Evolutionary conservation across 2,329 filamentous ascomycete species (phyloP).

Genomic region (Chaetomiaceae sp.): DNA sequence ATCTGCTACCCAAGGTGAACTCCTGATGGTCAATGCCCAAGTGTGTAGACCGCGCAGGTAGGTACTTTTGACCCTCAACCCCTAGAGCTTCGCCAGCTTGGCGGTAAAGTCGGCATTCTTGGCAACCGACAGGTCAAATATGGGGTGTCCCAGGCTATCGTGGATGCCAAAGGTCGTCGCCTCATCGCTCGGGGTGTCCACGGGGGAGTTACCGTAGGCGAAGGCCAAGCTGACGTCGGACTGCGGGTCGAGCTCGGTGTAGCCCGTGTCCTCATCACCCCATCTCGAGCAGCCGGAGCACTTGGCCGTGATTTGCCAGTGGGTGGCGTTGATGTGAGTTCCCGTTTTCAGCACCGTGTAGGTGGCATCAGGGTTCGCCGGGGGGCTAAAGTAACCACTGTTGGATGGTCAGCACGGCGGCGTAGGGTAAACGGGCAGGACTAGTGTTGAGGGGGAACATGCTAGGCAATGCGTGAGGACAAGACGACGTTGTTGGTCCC

Average conservation of each 20-base stretch:
- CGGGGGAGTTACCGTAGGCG: constrained; percentile 35
- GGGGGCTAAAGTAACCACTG: constrained; percentile 35
- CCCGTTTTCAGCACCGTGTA: constrained; percentile 35
- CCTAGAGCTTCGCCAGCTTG: constrained; percentile 15
- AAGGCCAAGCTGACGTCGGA: constrained; percentile 38
- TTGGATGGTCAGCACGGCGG: constrained; percentile 4
- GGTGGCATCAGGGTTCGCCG: constrained; percentile 28
- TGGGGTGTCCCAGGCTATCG: constrained; percentile 36
- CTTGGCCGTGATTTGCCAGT: constrained; percentile 38
- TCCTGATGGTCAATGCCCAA: too few relatives aligned
- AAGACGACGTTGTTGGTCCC: constrained; percentile 36
- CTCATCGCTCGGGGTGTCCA: constrained; percentile 34
- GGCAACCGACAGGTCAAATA: constrained; percentile 21
- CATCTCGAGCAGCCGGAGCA: constrained; percentile 41
- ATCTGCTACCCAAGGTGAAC: too few relatives aligned
- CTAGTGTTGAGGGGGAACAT: constrained; percentile 26
- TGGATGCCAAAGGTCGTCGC: constrained; percentile 40
- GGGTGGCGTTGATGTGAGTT: constrained; percentile 36
- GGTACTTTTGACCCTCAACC: too few relatives aligned
- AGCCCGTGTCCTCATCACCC: constrained; percentile 38
- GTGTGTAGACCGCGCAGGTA: too few relatives aligned
- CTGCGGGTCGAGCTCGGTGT: constrained; percentile 35
- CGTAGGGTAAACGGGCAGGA: too few relatives aligned
- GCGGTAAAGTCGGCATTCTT: constrained; percentile 23
- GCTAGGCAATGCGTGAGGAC: constrained; percentile 43